Evolutionary conservation across 2,329 filamentous ascomycete genomes (phyloP), one percentile per base, ranked within the genome.

Genomic region (Ophiostoma populinum): DNA sequence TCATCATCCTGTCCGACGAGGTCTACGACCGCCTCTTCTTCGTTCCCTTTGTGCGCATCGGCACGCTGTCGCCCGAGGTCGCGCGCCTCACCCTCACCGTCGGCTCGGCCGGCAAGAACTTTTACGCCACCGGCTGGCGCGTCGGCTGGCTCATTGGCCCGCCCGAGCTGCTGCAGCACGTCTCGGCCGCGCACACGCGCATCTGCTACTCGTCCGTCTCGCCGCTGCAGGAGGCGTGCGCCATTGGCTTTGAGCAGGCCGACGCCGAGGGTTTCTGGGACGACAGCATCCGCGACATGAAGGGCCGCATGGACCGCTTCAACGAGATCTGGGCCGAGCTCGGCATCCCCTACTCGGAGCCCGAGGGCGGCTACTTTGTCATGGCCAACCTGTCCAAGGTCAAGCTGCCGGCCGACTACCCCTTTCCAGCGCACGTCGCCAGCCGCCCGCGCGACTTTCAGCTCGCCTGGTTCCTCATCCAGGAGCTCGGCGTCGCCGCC

Each of bases 1-100:
- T 94, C 52, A 81, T 95, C 48, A 93, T 95, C 46, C 70, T 95
- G 35, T 86, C 80, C 0, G 81, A 90, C 45, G 81, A 90, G 56
- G 81, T 98, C 44, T 98, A 98, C 54, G 90, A 98, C 55, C 75
- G 85, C 18, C 70, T 98, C 1, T 94, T 78, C 65, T 98, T 95
- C 52, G 81, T 85, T 1, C 87, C 87, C 1, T 98, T 95, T 52
- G 95, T 86, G 1, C 73, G 90, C 47, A 78, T 95, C 37, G 82
- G 82, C 17, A 94, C 85, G 0, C 62, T 98, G 13, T 92, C 83
- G 0, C 85, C 86, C 0, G 85, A 94, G 53, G 74, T 95, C 34
- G 85, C 85, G 46, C 72, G 72, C 39, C 67, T 92, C 45, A 95
- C 90, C 5, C 58, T 98, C 32, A 95, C 90, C 0, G 90, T 98